Evolutionary conservation across 345 rosid genomes (phyloP).

Genomic region (Hirschfeldia incana): DNA sequence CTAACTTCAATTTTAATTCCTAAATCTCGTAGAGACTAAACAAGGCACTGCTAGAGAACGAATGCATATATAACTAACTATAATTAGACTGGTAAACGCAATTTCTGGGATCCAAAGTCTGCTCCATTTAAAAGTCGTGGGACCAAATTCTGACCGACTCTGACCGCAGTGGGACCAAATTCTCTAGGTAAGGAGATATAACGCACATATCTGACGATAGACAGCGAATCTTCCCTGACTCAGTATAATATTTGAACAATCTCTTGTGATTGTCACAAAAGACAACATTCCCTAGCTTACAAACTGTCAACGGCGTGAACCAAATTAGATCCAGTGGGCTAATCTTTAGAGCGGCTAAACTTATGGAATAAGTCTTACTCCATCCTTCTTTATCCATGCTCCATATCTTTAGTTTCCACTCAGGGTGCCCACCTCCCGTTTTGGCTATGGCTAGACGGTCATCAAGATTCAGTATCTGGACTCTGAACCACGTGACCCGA

Average conservation of each 20-base stretch:
- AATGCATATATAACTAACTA: background rate
- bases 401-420: conserved; percentile 2
- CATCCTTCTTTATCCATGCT: background rate
- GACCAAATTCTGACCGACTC: background rate
- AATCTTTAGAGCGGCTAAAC: background rate
- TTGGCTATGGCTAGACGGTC: conserved; percentile 3
- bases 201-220: background rate
- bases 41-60: background rate
- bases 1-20: background rate
- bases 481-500: background rate
- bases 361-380: conserved; percentile 1
- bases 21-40: background rate
- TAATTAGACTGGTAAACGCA: background rate
- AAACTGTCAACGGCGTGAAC: conserved; percentile 4
- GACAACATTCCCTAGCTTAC: conserved; percentile 2
- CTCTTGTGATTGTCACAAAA: background rate
- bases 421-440: background rate
- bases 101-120: background rate
- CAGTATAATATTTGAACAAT: conserved; percentile 1
- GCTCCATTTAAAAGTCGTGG: background rate
- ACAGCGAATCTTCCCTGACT: background rate
- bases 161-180: background rate
- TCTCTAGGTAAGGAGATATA: background rate
- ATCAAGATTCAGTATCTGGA: background rate
- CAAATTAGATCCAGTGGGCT: background rate